Evolutionary conservation across 306 rosid species (phyloP), one percentile per base, ranked within the genome.

Genomic region (Cucurbita moschata): DNA sequence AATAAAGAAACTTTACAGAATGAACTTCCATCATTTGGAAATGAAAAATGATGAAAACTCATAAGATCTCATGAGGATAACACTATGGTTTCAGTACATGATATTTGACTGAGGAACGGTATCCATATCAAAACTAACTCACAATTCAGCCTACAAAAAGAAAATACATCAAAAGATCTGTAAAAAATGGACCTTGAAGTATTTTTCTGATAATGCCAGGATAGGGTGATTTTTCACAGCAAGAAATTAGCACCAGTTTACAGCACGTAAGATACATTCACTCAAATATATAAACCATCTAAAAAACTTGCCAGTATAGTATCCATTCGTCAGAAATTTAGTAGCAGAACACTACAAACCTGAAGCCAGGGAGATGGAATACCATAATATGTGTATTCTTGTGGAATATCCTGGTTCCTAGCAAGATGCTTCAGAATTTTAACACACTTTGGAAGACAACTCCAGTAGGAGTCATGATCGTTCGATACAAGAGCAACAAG

Each of bases 351-450:
- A 72, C 77, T 54, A 89, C 88, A 84, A 83, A 91, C 99, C 97
- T 95, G 99, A 85, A 95, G 99, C 99, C 97, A 95, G 68, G 99
- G 99, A 80, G 99, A 95, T 83, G 99, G 99, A 81, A 95, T 95
- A 77, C 99, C 99, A 60, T 95, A 95, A 86, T 95, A 95, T 76
- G 97, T 95, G 82, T 95, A 95, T 82, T 95, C 99, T 79, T 89
- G 97, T 44, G 96, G 99, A 82, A 95, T 81, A 87, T 95, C 99
- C 82, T 89, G 99, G 77, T 89, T 95, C 85, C 97, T 91, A 49
- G 97, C 97, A 70, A 95, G 97, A 71, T 97, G 94, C 82, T 95
- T 97, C 79, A 95, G 85, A 61, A 50, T 85, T 87, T 89, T 95
- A 77, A 95, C 97, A 10, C 99, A 95, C 78, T 91, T 95, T 76